These are phyloP conservation scores for Aspergillus carbonarius DNA, from an alignment of 2,329 filamentous ascomycete genomes.

Conservation along the genomic window DNA sequence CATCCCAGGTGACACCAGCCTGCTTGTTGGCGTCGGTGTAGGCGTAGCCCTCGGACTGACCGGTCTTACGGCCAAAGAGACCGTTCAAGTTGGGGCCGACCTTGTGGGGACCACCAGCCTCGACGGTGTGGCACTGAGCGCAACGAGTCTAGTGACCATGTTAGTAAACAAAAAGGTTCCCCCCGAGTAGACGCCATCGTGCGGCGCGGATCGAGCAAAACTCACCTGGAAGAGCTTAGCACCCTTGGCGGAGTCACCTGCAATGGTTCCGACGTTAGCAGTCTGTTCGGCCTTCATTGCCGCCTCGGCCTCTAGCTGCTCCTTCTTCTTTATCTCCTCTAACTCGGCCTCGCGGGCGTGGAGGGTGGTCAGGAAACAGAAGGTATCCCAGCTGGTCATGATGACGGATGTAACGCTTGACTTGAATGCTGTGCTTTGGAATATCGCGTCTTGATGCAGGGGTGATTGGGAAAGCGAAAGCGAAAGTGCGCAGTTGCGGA, in stretches of 20 bases:
- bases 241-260: slow-evolving; percentile 94
- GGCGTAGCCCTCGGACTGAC: slow-evolving; percentile 84
- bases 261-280: slow-evolving; percentile 28
- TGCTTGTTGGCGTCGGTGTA: slow-evolving; percentile 99
- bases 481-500: background rate
- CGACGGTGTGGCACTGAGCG: slow-evolving; percentile 97
- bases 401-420: background rate
- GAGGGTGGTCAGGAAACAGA: slow-evolving; percentile 23
- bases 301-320: slow-evolving; percentile 13
- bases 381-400: slow-evolving; percentile 29
- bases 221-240: slow-evolving; percentile 91
- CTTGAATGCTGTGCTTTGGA: background rate
- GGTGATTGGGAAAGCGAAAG: background rate
- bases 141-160: slow-evolving; percentile 68
- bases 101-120: slow-evolving; percentile 91
- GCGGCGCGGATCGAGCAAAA: background rate
- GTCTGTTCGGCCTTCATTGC: slow-evolving; percentile 17
- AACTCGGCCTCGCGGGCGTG: slow-evolving; percentile 27
- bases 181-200: no score
- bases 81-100: slow-evolving; percentile 96
- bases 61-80: slow-evolving; percentile 95
- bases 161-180: slow-evolving; percentile 11
- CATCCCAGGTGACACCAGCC: slow-evolving; percentile 86
- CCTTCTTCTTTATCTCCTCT: slow-evolving; percentile 18
- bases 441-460: background rate